Percentiles rank a stretch among this genome's conserved stretches.
phyloP scores from a whole-genome alignment of 225 moss, liverwort and hornwort genomes.

The Polytrichum formosum region DNA sequence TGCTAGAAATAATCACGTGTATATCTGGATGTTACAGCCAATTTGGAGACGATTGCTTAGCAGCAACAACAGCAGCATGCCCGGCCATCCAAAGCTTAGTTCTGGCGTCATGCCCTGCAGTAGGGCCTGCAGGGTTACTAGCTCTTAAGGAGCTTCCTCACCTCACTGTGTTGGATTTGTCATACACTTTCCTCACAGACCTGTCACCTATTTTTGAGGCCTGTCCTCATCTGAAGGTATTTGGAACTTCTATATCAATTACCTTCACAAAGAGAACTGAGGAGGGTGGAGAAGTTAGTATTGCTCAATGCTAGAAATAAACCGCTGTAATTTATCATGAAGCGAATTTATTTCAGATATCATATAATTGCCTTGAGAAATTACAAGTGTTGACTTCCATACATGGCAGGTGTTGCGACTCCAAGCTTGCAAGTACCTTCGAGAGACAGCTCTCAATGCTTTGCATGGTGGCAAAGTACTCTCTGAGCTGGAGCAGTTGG shows the following conservation, averaged over 20 bases:
- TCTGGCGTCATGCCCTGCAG: constrained; percentile 59
- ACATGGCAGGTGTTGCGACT: constrained; percentile 56
- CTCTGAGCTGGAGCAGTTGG: constrained; percentile 56
- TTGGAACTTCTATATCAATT: neutral
- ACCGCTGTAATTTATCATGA: too few species aligned
- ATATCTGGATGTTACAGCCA: constrained; percentile 31
- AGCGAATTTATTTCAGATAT: too few species aligned
- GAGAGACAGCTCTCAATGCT: constrained; percentile 61
- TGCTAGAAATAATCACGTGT: neutral
- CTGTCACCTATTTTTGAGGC: constrained; percentile 70
- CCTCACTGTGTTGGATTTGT: constrained; percentile 63
- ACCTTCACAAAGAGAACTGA: neutral
- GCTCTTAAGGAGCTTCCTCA: constrained; percentile 50
- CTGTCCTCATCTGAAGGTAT: constrained; percentile 63
- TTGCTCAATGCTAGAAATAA: too few species aligned
- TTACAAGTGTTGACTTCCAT: neutral
- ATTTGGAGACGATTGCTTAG: constrained; percentile 66
- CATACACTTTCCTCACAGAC: constrained; percentile 70
- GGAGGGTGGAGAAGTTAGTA: too few species aligned
- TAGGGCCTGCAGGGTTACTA: constrained; percentile 58
- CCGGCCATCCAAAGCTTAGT: constrained; percentile 63
- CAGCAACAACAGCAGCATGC: constrained; percentile 54
- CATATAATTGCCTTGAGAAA: too few species aligned
- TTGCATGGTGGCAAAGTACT: constrained; percentile 66
- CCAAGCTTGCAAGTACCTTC: constrained; percentile 65